Percentiles rank a stretch among this genome's conserved stretches.
phyloP scores from a whole-genome alignment of 1,284 basidiomycete species.

The Ceratobasidium sp. region DNA sequence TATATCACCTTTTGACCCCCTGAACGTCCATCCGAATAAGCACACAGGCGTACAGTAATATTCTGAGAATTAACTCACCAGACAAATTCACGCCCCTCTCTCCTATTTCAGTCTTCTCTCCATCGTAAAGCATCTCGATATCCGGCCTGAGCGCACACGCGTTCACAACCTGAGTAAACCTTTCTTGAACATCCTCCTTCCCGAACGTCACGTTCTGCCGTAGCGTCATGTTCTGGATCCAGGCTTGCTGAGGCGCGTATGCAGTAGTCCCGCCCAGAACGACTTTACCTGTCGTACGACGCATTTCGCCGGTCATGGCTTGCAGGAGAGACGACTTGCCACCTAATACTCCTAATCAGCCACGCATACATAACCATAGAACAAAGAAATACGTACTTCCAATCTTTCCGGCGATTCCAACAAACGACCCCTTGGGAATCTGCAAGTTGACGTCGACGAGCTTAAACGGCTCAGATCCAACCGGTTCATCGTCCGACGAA shows the following conservation, averaged over 20 bases:
- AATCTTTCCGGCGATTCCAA: slow-evolving; percentile 61
- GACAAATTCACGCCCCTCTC: slow-evolving; percentile 49
- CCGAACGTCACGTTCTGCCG: slow-evolving; percentile 59
- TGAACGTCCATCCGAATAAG: slow-evolving; percentile 52
- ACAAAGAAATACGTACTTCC: slow-evolving; percentile 53
- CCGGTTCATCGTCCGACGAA: slow-evolving; percentile 47
- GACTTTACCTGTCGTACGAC: slow-evolving; percentile 58
- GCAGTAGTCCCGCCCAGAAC: slow-evolving; percentile 61
- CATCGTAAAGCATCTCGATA: slow-evolving; percentile 55
- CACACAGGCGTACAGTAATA: slow-evolving; percentile 38
- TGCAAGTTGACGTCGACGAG: slow-evolving; percentile 58
- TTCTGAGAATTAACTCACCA: slow-evolving; percentile 34
- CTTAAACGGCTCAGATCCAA: slow-evolving; percentile 55
- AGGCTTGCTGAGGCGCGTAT: slow-evolving; percentile 65
- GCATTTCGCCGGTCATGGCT: slow-evolving; percentile 62
- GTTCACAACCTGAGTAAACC: slow-evolving; percentile 53
- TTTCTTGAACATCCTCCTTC: slow-evolving; percentile 54
- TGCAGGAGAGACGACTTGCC: slow-evolving; percentile 61
- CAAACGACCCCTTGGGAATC: slow-evolving; percentile 58
- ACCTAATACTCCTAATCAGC: slow-evolving; percentile 30
- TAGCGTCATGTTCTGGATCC: slow-evolving; percentile 63
- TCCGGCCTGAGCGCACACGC: slow-evolving; percentile 59
- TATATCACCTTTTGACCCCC: slow-evolving; percentile 35
- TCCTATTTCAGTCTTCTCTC: slow-evolving; percentile 49
- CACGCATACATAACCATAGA: neutral